Evolutionary conservation across 768 basidiomycete genomes (phyloP), one percentile per base, ranked within the genome.

Genomic region (Neoboletus magnificus): DNA sequence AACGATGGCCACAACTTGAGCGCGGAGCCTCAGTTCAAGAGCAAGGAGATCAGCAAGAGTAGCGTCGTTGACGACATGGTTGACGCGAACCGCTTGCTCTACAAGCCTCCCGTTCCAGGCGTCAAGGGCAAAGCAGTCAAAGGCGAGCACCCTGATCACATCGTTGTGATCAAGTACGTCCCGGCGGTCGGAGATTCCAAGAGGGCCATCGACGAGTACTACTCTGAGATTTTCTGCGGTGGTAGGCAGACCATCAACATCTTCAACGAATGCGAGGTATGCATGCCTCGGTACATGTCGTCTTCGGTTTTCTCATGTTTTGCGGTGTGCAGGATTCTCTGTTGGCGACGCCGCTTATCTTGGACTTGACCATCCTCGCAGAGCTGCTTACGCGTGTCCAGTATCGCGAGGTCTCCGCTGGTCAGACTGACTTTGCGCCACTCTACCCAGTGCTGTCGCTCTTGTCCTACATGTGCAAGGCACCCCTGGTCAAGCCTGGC

Each of bases 31-130:
- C 96, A 98, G 76, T 99, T 98, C 86, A 89, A 87, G 79, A 91
- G 87, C 79, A 98, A 98, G 84, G 96, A 98, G 78, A 98, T 98
- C 74, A 87, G 85, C 79, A 98, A 98, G 84, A 90, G 89, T 64
- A 90, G 85, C 63, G 95, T 98, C 58, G 95, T 97, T 39, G 96
- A 98, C 67, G 96, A 99, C 73, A 98, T 98, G 96, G 96, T 98
- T 52, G 83, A 84, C 54, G 87, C 92, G 40, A 98, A 98, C 76
- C 78, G 83, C 32, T 76, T 98, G 56, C 78, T 98, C 29, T 98
- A 88, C 83, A 95, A 93, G 81, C 86, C 91, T 18, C 82, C 91
- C 43, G 79, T 74, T 54, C 71, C 77, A n/a, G 81, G 77, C 7
- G 71, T 77, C 27, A 81, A 79, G 59, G 82, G 79, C 42, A 86